These are phyloP conservation scores for Neocatenulostroma microsporum DNA, from an alignment of 2,329 filamentous ascomycete genomes.

Conservation along the genomic window DNA sequence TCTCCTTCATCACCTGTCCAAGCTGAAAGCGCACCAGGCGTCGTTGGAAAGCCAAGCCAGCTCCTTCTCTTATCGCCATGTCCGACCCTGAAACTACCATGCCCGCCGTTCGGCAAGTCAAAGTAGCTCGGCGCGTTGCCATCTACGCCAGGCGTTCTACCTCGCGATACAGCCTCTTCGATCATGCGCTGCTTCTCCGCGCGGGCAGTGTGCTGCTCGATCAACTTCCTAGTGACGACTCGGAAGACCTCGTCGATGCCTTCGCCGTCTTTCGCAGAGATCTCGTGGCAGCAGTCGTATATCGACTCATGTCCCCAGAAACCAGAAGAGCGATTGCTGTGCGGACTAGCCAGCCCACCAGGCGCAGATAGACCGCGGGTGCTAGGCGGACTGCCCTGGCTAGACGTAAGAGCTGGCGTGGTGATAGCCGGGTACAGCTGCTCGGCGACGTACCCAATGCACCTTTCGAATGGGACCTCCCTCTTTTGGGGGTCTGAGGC, in stretches of 20 bases:
- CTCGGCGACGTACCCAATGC: constrained; percentile 91
- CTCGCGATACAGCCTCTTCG: constrained; percentile 31
- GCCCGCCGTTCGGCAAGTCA: constrained; percentile 40
- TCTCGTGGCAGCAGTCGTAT: constrained; percentile 97
- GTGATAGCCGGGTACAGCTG: constrained; percentile 62
- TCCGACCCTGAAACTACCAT: constrained; percentile 54
- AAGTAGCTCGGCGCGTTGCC: constrained; percentile 37
- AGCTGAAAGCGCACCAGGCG: constrained; percentile 26
- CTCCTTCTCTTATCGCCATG: constrained; percentile 56
- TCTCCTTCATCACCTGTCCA: constrained; percentile 11
- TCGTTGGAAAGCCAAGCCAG: constrained; percentile 55
- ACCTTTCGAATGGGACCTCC: constrained; percentile 87
- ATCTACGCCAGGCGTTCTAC: constrained; percentile 39
- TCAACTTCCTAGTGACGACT: constrained; percentile 75
- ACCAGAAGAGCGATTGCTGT: constrained; percentile 54
- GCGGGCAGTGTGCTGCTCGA: constrained; percentile 60
- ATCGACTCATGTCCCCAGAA: constrained; percentile 82
- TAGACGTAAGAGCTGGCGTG: constrained; percentile 10
- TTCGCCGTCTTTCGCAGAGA: constrained; percentile 87
- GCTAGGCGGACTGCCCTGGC: constrained; percentile 13
- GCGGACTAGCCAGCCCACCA: constrained; percentile 39
- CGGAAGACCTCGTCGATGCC: constrained; percentile 95
- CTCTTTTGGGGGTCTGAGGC: constrained; percentile 90
- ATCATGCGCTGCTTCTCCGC: constrained; percentile 44
- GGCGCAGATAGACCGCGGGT: constrained; percentile 36